Evolutionary conservation across 805 yeast species (phyloP), one percentile per base, ranked within the genome.

Genomic region (Candida quercuum): DNA sequence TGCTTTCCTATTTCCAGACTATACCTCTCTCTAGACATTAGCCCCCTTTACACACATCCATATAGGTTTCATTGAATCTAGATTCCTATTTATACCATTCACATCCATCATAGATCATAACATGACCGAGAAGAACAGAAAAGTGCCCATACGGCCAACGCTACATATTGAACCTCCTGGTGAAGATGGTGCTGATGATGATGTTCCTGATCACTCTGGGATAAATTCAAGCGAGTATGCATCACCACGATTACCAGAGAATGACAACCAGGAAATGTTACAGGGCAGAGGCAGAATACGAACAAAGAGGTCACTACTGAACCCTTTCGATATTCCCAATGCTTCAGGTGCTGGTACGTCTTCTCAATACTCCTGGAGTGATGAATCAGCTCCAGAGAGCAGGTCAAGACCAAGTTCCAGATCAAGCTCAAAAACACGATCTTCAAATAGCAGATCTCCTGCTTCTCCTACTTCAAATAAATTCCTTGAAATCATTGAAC

Each of bases 391-490:
- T 13, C 24, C 29, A 3, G 28, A 32, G 15, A 22, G 13, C 13
- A 28, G 12, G 17, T 20, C 35, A 14, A 21, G 34, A 15, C n/a
- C 23, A 13, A 28, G 33, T 11, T 24, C 39, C 5, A 35, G 36
- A 4, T 28, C 42, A 13, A 16, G 33, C 13, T 28, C 34, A 4
- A 27, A 32, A 17, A 40, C 46, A 27, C n/a, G 33, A n/a, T 31
- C 36, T 3, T 7, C 14, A 6, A 28, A 30, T 11, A 34, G 28
- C 14, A 30, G 20, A 16, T 28, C 40, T 9, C 27, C 35, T 5
- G 22, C 4, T 13, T 26, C 36, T 3, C 15, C 31, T 19, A 18
- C 31, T 17, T 17, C 31, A 11, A 28, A 10, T 6, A 28, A 17
- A n/a, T 21, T 20, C 18, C n/a, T 6, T 12, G 17, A 30, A 7